phyloP scores from a whole-genome alignment of 768 basidiomycete genomes.

The Plicaturopsis crispa region DNA sequence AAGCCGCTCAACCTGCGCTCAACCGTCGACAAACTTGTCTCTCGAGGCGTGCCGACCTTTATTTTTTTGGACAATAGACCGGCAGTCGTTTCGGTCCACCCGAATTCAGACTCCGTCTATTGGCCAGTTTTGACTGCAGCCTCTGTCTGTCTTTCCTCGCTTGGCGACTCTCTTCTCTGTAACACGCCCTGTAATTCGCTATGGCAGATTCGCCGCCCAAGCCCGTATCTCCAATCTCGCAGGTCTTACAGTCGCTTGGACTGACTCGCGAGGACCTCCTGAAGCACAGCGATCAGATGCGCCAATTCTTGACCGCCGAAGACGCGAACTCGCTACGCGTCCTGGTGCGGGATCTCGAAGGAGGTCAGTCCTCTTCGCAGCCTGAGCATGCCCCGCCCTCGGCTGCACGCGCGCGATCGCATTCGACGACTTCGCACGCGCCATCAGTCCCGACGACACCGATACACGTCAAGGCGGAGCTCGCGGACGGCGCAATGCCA shows the following conservation, averaged over 20 bases:
- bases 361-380: constrained; percentile 27
- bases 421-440: constrained; percentile 22
- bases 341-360: constrained; percentile 26
- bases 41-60: too few relatives aligned
- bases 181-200: too few relatives aligned
- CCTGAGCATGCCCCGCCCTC: constrained; percentile 35
- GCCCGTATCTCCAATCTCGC: constrained; percentile 59
- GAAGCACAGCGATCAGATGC: constrained; percentile 73
- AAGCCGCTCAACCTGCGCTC: too few relatives aligned
- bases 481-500: constrained; percentile 39
- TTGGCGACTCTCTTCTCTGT: too few relatives aligned
- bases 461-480: constrained; percentile 56
- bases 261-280: constrained; percentile 71
- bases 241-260: constrained; percentile 62
- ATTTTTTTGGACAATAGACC: too few relatives aligned
- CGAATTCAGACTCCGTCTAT: too few relatives aligned
- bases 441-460: constrained; percentile 29
- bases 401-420: constrained; percentile 40
- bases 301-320: constrained; percentile 62
- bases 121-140: too few relatives aligned
- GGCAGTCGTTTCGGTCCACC: too few relatives aligned
- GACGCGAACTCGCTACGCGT: constrained; percentile 38
- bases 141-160: too few relatives aligned
- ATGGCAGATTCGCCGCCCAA: constrained; percentile 19
- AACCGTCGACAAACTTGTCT: too few relatives aligned